phyloP scores from a whole-genome alignment of 2,329 filamentous ascomycete genomes.

The Chaetomium strumarium region DNA sequence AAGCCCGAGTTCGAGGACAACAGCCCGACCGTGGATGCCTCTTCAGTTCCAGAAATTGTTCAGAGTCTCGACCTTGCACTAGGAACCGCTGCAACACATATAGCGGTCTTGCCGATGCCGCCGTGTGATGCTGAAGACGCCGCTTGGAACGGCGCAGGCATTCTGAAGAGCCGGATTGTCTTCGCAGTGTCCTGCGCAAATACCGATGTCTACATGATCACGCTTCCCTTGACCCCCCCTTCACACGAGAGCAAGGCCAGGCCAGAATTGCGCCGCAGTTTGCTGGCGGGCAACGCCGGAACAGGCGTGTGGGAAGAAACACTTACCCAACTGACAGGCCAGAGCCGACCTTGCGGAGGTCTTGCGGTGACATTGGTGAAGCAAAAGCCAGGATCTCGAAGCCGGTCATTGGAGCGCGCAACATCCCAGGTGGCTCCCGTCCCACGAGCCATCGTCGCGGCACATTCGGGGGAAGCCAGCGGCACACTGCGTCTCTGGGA shows the following conservation, averaged over 20 bases:
- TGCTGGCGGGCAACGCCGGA: constrained; percentile 50
- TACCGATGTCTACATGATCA: constrained; percentile 51
- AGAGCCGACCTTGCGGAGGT: constrained; percentile 47
- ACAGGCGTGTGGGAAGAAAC: constrained; percentile 60
- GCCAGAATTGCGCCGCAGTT: constrained; percentile 44
- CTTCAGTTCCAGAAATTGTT: constrained; percentile 46
- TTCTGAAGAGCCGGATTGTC: constrained; percentile 53
- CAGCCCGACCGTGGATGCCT: constrained; percentile 39
- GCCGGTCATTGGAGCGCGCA: constrained; percentile 36
- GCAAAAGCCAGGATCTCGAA: constrained; percentile 32
- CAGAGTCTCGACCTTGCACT: constrained; percentile 58
- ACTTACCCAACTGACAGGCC: constrained; percentile 48
- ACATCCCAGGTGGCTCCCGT: constrained; percentile 25
- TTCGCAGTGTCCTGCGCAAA: constrained; percentile 56
- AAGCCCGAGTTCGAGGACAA: constrained; percentile 55
- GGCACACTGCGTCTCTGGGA: constrained; percentile 56
- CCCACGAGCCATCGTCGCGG: constrained; percentile 50
- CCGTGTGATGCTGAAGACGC: constrained; percentile 46
- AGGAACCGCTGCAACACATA: constrained; percentile 48
- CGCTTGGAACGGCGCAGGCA: constrained; percentile 39
- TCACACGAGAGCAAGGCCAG: constrained; percentile 54
- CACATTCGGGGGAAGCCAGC: constrained; percentile 53
- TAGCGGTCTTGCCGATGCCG: constrained; percentile 51
- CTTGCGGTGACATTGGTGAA: constrained; percentile 49
- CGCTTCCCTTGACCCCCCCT: constrained; percentile 55